Base-by-base conservation (phyloP, 805 yeast genomes). In the Saccharomyces mikatae region DNA sequence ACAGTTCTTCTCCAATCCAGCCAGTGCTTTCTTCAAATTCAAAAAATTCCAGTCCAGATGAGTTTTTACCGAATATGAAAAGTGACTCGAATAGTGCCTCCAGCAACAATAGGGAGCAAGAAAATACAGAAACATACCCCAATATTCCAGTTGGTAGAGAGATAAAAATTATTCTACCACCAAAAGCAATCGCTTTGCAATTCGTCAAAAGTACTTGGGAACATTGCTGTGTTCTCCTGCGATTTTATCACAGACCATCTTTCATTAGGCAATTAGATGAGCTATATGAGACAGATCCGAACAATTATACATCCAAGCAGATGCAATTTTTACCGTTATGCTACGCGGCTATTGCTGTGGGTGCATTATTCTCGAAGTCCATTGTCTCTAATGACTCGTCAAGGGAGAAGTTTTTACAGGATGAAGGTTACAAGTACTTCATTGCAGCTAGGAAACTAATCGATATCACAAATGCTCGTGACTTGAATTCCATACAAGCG, bases 211-310 rank as follows among this genome's bases (percentile, higher is more conserved):
- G 83, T 49, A 88, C 92, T 2, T 90, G 96, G 95, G 82, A 84
- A 62, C 85, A 86, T 61, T 90, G 96, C 1, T 89, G 96, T 71
- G 79, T 94, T 9, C 72, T 91, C 51, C 86, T 89, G 64, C 75
- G 96, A 53, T 89, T 90, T 66, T 88, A 88, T 68, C 97, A 90
- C 65, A 76, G 96, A 32, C 96, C 96, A 0, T 81, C 90, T 2
- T 83, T 89, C 60, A 77, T 87, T 51, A 80, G 81, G 58, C 90
- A 87, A 62, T 76, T 90, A 41, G 89, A 88, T 60, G 79, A 83
- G 54, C 72, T 89, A 27, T 89, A 89, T 68, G 86, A 84, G 50
- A 79, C 91, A 1, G 92, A 86, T 60, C 92, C 95, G 0, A 76
- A 78, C 14, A 80, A 83, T 56, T 89, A 87, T 69, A 79, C 91